Evolutionary conservation across 1,284 basidiomycete species (phyloP), one percentile per base, ranked within the genome.

Genomic region (Leccinum pachyderme): DNA sequence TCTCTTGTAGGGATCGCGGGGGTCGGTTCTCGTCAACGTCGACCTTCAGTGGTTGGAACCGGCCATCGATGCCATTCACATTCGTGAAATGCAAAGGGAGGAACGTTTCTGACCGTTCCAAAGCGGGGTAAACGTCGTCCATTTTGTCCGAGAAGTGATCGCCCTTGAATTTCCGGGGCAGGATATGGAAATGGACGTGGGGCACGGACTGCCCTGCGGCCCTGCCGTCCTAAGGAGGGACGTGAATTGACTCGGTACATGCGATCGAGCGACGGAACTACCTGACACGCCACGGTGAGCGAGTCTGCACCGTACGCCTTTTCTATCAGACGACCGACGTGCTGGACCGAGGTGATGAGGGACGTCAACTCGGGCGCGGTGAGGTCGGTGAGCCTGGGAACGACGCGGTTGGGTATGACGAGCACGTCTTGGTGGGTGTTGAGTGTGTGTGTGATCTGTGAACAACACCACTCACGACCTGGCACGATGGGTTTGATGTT

Each of bases 401-500:
- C 91, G 45, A 84, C 81, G 52, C 94, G 80, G 0, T 77, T 84
- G 4, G 94, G 91, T 22, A 94, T 77, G 52, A 98, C 87, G 37
- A 98, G 85, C 2, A 97, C 91, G 75, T 98, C 95, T 96, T 66
- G 32, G 28, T 35, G 28, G 24, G 29, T 18, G 44, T n/a, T 59
- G 50, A 61, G 55, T 27, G 15, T 2, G 24, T 0, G 8, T 18
- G 18, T 18, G 18, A 18, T 18, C 18, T 18, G 18, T 18, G 18
- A 18, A 18, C 1, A 18, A 13, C 8, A 29, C n/a, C 1, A 80
- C 93, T 74, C 70, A 95, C 93, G 93, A 45, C 94, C 94, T 24
- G 93, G 93, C 9, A 96, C 85, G 59, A 97, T 85, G 2, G 95
- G 94, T 66, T 94, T 96, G 59, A 96, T 81, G 70, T 97, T 97